Evolutionary conservation across 139 green algal species (phyloP), one percentile per base, ranked within the genome.

Genomic region (Nannochloris sp.): DNA sequence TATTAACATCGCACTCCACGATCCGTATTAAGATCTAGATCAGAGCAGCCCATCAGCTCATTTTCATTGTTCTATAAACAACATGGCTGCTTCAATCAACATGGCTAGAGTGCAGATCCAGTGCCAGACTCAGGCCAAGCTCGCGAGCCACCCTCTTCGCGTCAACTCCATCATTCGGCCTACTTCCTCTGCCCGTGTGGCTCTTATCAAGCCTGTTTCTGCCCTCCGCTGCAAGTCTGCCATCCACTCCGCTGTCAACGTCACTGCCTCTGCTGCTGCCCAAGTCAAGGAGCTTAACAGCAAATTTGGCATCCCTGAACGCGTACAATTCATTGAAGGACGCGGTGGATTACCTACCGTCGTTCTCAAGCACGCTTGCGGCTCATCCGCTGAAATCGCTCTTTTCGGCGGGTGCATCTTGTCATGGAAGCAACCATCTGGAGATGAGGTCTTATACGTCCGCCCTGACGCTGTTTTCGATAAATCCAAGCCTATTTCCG

Each of bases 401-500:
- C 76, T 98, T 34, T 94, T 87, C 73, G 93, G 93, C 29, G 93
- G 75, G 4, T 84, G 74, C 60, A 82, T 96, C 13, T 90, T 78
- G 4, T 92, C 82, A 9, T 99, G 91, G 90, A 96, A 86, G 71
- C 84, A 90, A 73, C 63, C 87, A 19, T 83, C 33, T 32, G 90
- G 87, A 2, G 83, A 93, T 48, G 93, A 99, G 67, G 80, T 98
- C 24, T 82, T 99, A 25, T 98, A 94, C 65, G 82, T 97, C 31
- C 78, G 93, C 4, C 92, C 93, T 7, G 94, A 99, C 65, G 92
- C 93, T 30, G 82, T 91, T 38, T 98, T 97, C 61, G 91, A 97
- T 74, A 92, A 89, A 59, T 80, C 67, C 32, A 97, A 97, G 80
- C 88, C 89, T 48, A 95, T 95, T 68, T 85, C 68, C 24, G 90